Base-by-base conservation (phyloP, 495 filamentous ascomycete genomes). In the Pseudevernia furfuracea region DNA sequence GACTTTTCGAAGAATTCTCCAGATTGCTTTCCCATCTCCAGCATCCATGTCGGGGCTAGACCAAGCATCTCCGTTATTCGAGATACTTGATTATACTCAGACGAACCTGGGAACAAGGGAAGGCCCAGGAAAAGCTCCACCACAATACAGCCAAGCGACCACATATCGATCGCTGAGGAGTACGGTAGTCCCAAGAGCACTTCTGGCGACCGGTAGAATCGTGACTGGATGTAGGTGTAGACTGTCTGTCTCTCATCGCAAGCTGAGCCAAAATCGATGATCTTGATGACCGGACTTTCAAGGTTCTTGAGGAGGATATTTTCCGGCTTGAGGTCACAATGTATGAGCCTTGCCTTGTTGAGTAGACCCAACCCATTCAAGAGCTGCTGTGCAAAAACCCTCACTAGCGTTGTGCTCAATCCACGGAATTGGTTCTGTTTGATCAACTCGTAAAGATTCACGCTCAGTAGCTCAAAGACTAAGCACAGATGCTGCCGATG, bases 351-450 rank as follows among this genome's bases (percentile, higher is more conserved):
- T 46, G 95, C 95, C 75, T 97, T 99, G 76, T 96, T 97, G 64
- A 99, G 79, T 59, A 97, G 81, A 68, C 90, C 90, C 66, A 99
- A 78, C 4, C 92, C 95, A 69, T 92, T 97, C 57, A 99, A 78
- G 37, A 99, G 77, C 77, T 99, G 95, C 73, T 97, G 95, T 25
- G 95, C 95, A 78, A 99, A 99, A 30, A 99, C 95, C 58, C 95
- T 87, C 14, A 99, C 95, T 38, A 99, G 85, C 0, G 95, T 99
- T 19, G 95, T 99, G 77, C 95, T 97, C 53, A 99, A 75, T 39
- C 95, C 95, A 58, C 95, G 86, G 84, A 99, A 99, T 71, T 99
- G 95, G 73, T 99, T 99, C 73, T 99, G 95, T 77, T 99, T 99
- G 76, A 99, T 99, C 58, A 99, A 80, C 74, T 99, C 95, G 77